phyloP scores from a whole-genome alignment of 331 rosid species.

The Prunus yedoensis region DNA sequence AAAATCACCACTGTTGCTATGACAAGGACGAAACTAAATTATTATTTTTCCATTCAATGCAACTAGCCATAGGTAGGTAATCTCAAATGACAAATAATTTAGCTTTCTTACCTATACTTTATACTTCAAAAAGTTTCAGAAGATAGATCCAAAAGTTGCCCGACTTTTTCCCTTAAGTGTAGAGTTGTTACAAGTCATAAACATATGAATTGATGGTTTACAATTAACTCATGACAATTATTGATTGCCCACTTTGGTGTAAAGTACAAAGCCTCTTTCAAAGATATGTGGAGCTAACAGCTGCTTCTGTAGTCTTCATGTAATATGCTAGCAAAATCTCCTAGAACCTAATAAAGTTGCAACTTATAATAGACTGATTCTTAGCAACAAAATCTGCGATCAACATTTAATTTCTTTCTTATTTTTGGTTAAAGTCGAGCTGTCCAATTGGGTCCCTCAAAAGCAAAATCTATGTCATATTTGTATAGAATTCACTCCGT shows the following conservation, averaged over 20 bases:
- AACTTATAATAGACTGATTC: not conserved
- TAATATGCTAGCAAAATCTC: not conserved
- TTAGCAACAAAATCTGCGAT: not conserved
- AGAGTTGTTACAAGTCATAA: not conserved
- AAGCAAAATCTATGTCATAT: not conserved
- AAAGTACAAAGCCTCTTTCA: conserved; percentile 27
- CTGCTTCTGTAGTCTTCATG: conserved; percentile 9
- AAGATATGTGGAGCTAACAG: conserved; percentile 19
- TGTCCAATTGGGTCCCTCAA: conserved; percentile 16
- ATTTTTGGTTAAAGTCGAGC: conserved; percentile 1
- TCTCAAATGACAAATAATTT: conserved; percentile 8
- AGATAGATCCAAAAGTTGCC: not conserved
- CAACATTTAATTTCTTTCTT: conserved; percentile 15
- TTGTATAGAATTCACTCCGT: not conserved
- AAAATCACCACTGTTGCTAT: not conserved
- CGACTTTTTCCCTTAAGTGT: not conserved
- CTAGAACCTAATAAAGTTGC: conserved; percentile 7
- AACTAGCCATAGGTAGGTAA: not conserved
- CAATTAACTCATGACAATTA: conserved; percentile 11
- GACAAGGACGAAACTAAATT: not conserved
- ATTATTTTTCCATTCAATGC: not conserved
- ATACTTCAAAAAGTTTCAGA: not conserved
- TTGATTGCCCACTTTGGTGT: conserved; percentile 16
- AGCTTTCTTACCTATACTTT: not conserved
- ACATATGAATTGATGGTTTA: not conserved